Evolutionary conservation across 169 alveolate species (phyloP).

Genomic region (Cryptosporidium canis): DNA sequence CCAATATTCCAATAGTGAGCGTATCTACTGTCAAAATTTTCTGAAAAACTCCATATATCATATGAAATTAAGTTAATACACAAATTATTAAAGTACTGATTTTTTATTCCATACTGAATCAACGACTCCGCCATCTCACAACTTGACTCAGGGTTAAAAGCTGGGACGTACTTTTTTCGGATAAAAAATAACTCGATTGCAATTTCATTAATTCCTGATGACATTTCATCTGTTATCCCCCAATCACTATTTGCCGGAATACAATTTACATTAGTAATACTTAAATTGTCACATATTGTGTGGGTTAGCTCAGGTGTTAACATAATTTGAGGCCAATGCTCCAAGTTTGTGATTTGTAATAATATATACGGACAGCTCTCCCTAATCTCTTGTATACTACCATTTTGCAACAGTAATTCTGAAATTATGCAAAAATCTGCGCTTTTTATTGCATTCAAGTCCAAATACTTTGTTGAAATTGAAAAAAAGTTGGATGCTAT

Average conservation of each 20-base stretch:
- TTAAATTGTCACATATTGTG: slow-evolving; percentile 1
- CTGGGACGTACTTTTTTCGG: slow-evolving; percentile 23
- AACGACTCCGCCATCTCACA: slow-evolving; percentile 27
- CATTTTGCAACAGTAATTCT: slow-evolving; percentile 39
- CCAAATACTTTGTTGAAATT: slow-evolving; percentile 46
- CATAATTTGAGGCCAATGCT: slow-evolving; percentile 67
- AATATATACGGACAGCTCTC: slow-evolving; percentile 23
- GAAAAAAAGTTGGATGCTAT: slow-evolving; percentile 39
- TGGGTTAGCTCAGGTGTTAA: slow-evolving; percentile 45
- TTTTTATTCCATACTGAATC: slow-evolving; percentile 34
- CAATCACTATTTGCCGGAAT: not conserved
- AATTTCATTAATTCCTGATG: slow-evolving; percentile 8
- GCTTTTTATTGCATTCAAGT: slow-evolving; percentile 16
- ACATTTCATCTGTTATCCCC: slow-evolving; percentile 45
- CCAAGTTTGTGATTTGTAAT: slow-evolving; percentile 55
- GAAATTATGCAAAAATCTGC: slow-evolving; percentile 60
- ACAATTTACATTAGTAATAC: slow-evolving; percentile 40
- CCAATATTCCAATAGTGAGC: not conserved
- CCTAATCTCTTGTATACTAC: slow-evolving; percentile 20
- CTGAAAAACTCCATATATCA: slow-evolving; percentile 43
- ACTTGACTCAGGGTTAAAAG: slow-evolving; percentile 54
- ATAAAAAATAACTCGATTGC: slow-evolving; percentile 55
- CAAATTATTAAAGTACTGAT: slow-evolving; percentile 2
- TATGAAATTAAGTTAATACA: slow-evolving; percentile 29
- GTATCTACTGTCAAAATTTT: not conserved